Evolutionary conservation across 768 basidiomycete species (phyloP), one percentile per base, ranked within the genome.

Genomic region (Hypholoma sublateritium): DNA sequence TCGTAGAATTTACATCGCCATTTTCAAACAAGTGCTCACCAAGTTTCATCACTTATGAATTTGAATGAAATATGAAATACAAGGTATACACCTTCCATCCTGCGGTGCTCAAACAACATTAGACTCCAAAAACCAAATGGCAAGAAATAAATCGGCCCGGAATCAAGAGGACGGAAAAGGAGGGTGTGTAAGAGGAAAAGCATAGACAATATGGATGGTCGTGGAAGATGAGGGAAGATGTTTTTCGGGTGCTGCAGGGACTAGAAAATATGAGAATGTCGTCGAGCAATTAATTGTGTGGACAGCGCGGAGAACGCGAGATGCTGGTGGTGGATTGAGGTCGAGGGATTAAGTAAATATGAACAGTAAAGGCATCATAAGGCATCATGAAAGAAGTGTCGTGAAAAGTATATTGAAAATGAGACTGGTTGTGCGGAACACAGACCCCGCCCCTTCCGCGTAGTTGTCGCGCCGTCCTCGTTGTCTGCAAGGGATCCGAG

Each of bases 281-380:
- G 13, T 25, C 50, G 21, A 51, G 50, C 50, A 51, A 41, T 51
- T 19, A 34, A 39, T 51, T 51, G 39, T 22, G 25, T 24, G 50
- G 16, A 51, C 37, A 51, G 37, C n/a, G 50, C 13, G 5, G 39
- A 21, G 37, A 51, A n/a, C 8, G 12, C 12, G 22, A 51, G 12
- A 37, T 21, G 25, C 19, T 47, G 11, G 7, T 28, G 46, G 11
- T 22, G 25, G 11, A 22, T 12, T 47, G 25, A 22, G 46, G 25
- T 22, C 46, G 3, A 47, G 46, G 25, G 24, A 47, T 47, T 25
- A 47, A 47, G 44, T 24, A 45, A 41, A 47, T 47, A 47, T 16
- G 25, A n/a, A 47, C 19, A n/a, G 16, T 14, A 47, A 25, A 47
- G 4, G 4, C 24, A 22, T 47, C 21, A 22, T 47, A 25, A 28